Evolutionary conservation across 2,329 filamentous ascomycete genomes (phyloP), one percentile per base, ranked within the genome.

Genomic region (Ophiostoma montium): DNA sequence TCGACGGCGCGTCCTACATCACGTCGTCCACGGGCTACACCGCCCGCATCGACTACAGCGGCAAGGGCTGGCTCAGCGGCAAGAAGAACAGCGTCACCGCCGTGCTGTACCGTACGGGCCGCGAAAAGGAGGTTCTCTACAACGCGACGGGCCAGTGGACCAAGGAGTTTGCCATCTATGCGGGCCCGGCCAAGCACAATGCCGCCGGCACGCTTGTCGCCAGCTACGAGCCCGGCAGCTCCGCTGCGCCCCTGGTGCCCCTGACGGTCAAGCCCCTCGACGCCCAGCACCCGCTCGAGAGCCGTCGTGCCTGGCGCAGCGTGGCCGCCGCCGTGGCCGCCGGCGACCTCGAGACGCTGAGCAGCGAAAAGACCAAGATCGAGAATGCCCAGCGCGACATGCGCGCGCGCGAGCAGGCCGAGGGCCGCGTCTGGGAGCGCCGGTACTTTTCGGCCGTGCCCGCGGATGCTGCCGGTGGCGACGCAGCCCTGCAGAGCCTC

Each of bases 41-140:
- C 5, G 78, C 86, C 55, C 89, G 87, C 68, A 85, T 96, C 60
- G 87, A 95, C 63, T 98, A 95, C 70, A 84, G 80, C 53, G 89
- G 90, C 59, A 90, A 87, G 63, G 90, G 90, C 51, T 98, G 90
- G 90, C 67, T 98, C 10, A 88, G 84, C 42, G 92, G 90, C 56
- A 94, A 94, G 74, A 95, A 95, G 71, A 96, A 96, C 69, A 84
- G 76, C 50, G 87, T 96, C 63, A 78, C 72, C 12, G 90, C 88
- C 13, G 72, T 72, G 21, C 63, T 96, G 50, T 88, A 84, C 67
- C 74, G 70, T 15, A 78, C 85, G 65, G 67, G 79, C 68, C 70
- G 72, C 66, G 86, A 82, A 65, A 84, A 83, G 66, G 82, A 85
- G 47, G 74, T 78, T 53, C 70, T 82, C 45, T 95, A 90, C 71